Percentiles rank a stretch among this genome's conserved stretches.
Evolutionary conservation across 163 green algal species (phyloP).

Genomic region (Volvox carteri): DNA sequence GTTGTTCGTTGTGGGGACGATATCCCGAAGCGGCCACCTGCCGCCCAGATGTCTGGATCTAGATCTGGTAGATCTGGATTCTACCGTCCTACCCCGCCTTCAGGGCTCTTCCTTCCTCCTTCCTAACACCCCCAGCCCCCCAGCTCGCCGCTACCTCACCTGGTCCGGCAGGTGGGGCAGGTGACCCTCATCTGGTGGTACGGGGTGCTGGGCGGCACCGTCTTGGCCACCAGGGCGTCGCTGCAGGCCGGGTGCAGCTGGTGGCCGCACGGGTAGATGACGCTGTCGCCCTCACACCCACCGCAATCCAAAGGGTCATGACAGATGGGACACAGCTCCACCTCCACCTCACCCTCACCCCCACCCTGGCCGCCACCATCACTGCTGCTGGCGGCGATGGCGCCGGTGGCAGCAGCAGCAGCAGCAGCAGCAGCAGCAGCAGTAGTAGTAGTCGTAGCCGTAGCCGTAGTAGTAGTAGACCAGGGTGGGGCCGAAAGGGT

Average conservation of each 20-base stretch:
- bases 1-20: no score
- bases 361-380: not conserved
- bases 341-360: not conserved
- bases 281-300: slow-evolving; percentile 13
- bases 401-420: not conserved
- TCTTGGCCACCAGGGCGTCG: slow-evolving; percentile 63
- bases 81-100: no score
- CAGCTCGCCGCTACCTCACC: not conserved
- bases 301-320: slow-evolving; percentile 68
- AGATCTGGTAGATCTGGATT: no score
- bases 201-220: not conserved
- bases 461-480: no score
- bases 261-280: slow-evolving; percentile 92
- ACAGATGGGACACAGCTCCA: slow-evolving; percentile 85
- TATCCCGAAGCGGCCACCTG: no score
- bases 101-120: no score
- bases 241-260: slow-evolving; percentile 82
- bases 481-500: no score
- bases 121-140: not conserved
- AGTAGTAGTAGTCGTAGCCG: not conserved
- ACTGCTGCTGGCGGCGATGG: not conserved
- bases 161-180: slow-evolving; percentile 85
- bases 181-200: slow-evolving; percentile 12
- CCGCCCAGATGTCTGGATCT: no score
- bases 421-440: not conserved